Conservation (phyloP, 1,139 yeast species). For the Sugiyamaella novakii region DNA sequence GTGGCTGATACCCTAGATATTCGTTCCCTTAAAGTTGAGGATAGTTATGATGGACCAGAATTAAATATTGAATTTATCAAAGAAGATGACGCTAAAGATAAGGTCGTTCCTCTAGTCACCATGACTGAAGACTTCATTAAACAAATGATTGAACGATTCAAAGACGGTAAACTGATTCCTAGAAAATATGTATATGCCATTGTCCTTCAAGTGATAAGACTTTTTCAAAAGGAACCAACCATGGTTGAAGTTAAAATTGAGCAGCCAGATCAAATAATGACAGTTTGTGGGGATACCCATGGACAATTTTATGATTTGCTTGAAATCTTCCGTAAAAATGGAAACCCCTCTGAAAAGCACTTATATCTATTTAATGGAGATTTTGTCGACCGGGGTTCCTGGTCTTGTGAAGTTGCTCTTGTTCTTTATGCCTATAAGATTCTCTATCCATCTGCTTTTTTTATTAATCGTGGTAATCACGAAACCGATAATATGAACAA, state of each 20-base stretch:
- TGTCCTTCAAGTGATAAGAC: slow-evolving; percentile 66
- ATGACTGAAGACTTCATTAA: slow-evolving; percentile 59
- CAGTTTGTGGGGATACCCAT: slow-evolving; percentile 97
- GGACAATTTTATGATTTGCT: slow-evolving; percentile 93
- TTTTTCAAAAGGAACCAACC: slow-evolving; percentile 68
- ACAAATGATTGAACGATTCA: slow-evolving; percentile 67
- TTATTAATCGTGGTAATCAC: slow-evolving; percentile 91
- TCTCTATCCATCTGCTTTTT: slow-evolving; percentile 70
- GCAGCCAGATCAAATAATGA: slow-evolving; percentile 49
- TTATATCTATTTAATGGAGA: slow-evolving; percentile 92
- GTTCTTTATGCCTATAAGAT: slow-evolving; percentile 77
- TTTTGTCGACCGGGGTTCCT: slow-evolving; percentile 96
- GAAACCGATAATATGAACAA: slow-evolving; percentile 97
- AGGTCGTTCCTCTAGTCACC: slow-evolving; percentile 27
- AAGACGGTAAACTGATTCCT: slow-evolving; percentile 72
- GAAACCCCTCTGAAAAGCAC: slow-evolving; percentile 66
- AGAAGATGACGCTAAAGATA: slow-evolving; percentile 25
- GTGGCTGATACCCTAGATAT: slow-evolving; percentile 52
- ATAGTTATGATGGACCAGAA: slow-evolving; percentile 64
- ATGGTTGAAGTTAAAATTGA: slow-evolving; percentile 69
- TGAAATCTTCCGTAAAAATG: slow-evolving; percentile 74
- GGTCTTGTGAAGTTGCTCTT: slow-evolving; percentile 97
- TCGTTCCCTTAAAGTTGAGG: slow-evolving; percentile 51
- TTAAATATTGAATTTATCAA: slow-evolving; percentile 49
- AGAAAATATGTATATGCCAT: slow-evolving; percentile 84